Evolutionary conservation across 805 yeast species (phyloP), one percentile per base, ranked within the genome.

Genomic region (Lipomyces anomalus): DNA sequence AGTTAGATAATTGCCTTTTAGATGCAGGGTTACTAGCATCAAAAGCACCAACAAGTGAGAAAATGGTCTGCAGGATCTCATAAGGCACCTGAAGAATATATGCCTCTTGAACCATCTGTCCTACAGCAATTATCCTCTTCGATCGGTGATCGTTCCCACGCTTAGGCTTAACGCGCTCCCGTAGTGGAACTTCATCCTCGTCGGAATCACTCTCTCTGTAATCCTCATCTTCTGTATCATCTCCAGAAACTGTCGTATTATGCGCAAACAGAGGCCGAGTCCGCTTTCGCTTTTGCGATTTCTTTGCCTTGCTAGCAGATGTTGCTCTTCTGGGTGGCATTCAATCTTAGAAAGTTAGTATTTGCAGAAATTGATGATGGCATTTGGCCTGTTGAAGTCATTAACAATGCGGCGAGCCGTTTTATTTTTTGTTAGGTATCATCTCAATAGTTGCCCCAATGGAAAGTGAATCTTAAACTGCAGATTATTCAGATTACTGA

Each of bases 141-240:
- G 30, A 9, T 13, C 30, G 30, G n/a, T n/a, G n/a, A n/a, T n/a
- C n/a, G n/a, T n/a, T n/a, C n/a, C n/a, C n/a, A 13, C 30, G 30
- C 30, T 13, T 9, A 13, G 11, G 11, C 11, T 9, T 13, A 9
- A 13, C 30, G 13, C 30, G 30, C 30, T 26, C 11, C 30, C 30
- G 30, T 13, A 26, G 20, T 9, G 13, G 13, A 11, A n/a, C 22
- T 21, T 39, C 41, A 7, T 20, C 22, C 16, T 49, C 50, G 11
- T 28, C 21, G 17, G 16, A 22, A 17, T 40, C 43, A 7, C 5
- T 4, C 9, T 9, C 22, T 6, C 13, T 18, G 20, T 43, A 50
- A 22, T 50, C 53, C 13, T 4, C 24, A 24, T 50, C 54, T 28
- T 43, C 53, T 22, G 20, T 44, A 35, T 50, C 52, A 20, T 50